A percentile compares a stretch with the other conserved stretches of the same genome.
Evolutionary conservation across 805 yeast species (phyloP).

Genomic region (Yamadazyma phyllophila): DNA sequence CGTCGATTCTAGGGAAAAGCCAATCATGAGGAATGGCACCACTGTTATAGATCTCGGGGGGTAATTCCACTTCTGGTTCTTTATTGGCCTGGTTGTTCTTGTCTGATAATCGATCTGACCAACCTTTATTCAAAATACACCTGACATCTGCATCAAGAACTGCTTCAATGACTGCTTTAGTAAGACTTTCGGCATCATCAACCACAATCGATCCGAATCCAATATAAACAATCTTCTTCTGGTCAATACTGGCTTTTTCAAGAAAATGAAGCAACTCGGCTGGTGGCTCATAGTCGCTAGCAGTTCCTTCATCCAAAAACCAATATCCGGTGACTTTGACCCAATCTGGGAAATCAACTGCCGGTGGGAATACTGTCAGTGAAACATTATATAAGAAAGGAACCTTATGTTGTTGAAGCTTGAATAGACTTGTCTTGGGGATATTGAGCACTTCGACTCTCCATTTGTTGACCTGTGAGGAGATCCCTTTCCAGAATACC

Average conservation of each 20-base stretch:
- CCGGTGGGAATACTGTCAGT: slow-evolving; percentile 85
- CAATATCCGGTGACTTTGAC: slow-evolving; percentile 94
- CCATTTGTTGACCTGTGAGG: slow-evolving; percentile 87
- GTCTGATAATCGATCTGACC: slow-evolving; percentile 69
- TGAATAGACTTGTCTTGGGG: slow-evolving; percentile 65
- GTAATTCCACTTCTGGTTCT: slow-evolving; percentile 47
- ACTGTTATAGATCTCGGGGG: slow-evolving; percentile 63
- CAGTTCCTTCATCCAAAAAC: slow-evolving; percentile 73
- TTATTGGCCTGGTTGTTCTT: slow-evolving; percentile 29
- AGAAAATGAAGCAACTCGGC: slow-evolving; percentile 57
- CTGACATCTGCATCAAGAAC: slow-evolving; percentile 77
- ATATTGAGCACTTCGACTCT: slow-evolving; percentile 64
- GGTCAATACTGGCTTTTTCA: slow-evolving; percentile 52
- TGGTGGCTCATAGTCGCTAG: slow-evolving; percentile 57
- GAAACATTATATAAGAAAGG: slow-evolving; percentile 90
- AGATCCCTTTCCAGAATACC: slow-evolving; percentile 89
- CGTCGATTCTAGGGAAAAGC: slow-evolving; percentile 86
- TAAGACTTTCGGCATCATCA: slow-evolving; percentile 71
- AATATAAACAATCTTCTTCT: slow-evolving; percentile 78
- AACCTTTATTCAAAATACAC: slow-evolving; percentile 88
- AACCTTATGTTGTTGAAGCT: slow-evolving; percentile 70
- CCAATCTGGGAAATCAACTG: slow-evolving; percentile 94
- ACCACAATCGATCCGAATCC: slow-evolving; percentile 97
- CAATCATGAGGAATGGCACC: slow-evolving; percentile 90
- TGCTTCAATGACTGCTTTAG: slow-evolving; percentile 74